Conservation (phyloP, 1,284 basidiomycete species). For the Somion occarium region DNA sequence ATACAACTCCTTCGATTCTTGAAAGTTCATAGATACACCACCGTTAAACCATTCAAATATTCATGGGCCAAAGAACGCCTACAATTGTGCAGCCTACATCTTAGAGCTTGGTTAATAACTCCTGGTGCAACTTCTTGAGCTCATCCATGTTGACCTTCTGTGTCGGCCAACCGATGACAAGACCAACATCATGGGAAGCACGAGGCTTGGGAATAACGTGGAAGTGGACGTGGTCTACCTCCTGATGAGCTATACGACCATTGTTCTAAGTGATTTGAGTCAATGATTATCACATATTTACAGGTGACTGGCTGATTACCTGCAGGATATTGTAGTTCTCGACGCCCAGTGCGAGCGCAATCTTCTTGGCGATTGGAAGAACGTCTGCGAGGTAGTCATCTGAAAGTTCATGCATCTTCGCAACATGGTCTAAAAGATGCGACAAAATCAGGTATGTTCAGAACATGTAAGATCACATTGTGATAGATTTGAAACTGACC, state of each 20-base stretch:
- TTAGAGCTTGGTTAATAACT: conserved; percentile 55
- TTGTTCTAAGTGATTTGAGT: conserved; percentile 59
- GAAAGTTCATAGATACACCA: too few relatives aligned
- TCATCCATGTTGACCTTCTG: conserved; percentile 52
- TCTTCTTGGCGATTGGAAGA: conserved; percentile 82
- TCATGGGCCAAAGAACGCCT: too few relatives aligned
- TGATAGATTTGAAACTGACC: conserved; percentile 38
- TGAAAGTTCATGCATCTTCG: conserved; percentile 74
- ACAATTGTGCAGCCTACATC: too few relatives aligned
- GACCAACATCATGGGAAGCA: conserved; percentile 55
- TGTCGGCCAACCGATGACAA: conserved; percentile 77
- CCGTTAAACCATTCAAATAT: too few relatives aligned
- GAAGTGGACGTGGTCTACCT: conserved; percentile 86
- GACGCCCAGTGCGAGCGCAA: conserved; percentile 72
- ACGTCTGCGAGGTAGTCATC: conserved; percentile 74
- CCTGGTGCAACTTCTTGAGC: conserved; percentile 51
- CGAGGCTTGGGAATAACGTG: conserved; percentile 87
- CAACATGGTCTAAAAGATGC: conserved; percentile 63
- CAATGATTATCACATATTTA: background rate
- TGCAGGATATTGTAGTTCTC: conserved; percentile 85
- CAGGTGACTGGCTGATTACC: conserved; percentile 28
- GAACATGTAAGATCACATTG: background rate
- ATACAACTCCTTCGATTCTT: too few relatives aligned
- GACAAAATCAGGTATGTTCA: conserved; percentile 1
- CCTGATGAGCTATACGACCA: conserved; percentile 77